Percentiles rank a stretch among this genome's conserved stretches.
Conservation (phyloP, 176 grass and related monocot species). For the Aegilops bicornis region DNA sequence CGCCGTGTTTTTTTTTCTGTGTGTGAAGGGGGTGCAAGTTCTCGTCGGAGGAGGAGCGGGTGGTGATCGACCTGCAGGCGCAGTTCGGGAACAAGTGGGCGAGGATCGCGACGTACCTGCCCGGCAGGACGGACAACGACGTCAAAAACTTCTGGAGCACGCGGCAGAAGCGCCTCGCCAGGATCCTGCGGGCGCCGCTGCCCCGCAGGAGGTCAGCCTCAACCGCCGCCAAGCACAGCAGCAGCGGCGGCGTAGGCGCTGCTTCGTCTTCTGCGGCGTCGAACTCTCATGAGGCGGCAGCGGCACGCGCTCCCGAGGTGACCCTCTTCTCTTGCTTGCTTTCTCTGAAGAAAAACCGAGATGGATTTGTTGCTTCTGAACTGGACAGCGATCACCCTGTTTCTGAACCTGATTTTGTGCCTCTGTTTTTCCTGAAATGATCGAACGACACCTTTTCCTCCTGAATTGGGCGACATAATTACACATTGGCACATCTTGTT, state of each 20-base stretch:
- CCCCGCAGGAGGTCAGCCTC: neutral
- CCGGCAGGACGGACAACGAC: conserved; percentile 66
- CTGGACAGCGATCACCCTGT: neutral
- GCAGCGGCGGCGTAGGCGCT: neutral
- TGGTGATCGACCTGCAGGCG: conserved; percentile 46
- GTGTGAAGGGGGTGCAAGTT: conserved; percentile 40
- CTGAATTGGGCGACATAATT: neutral
- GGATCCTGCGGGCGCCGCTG: neutral
- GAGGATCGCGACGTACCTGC: conserved; percentile 37
- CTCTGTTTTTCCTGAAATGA: neutral
- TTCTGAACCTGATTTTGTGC: neutral
- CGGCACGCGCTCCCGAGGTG: neutral
- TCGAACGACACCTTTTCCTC: neutral
- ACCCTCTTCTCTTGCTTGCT: neutral
- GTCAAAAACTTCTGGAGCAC: conserved; percentile 81
- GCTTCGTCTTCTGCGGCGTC: neutral
- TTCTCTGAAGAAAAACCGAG: neutral
- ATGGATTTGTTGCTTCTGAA: neutral
- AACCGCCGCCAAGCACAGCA: neutral
- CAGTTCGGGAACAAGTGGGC: conserved; percentile 68
- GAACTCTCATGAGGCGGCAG: neutral
- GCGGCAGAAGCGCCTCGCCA: conserved; percentile 45
- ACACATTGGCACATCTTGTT: neutral
- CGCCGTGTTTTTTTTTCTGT: neutral
- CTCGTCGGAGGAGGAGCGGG: conserved; percentile 41